Percentiles rank a stretch among this genome's conserved stretches.
These are phyloP conservation scores for Phialemonium atrogriseum DNA, from an alignment of 2,329 filamentous ascomycete genomes.

Conservation along the genomic window DNA sequence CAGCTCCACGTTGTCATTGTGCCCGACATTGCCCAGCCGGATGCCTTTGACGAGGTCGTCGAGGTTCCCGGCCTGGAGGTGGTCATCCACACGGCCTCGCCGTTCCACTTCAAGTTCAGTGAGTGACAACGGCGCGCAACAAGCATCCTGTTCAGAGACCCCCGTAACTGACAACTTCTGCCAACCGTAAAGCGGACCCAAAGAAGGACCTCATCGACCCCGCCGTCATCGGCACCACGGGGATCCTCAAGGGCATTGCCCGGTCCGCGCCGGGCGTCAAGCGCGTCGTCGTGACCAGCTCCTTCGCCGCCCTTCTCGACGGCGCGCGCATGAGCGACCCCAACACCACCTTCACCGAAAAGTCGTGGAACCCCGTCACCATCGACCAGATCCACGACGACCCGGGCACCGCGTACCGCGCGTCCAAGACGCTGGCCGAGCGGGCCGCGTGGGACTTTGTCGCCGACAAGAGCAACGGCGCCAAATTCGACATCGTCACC, in stretches of 20 bases:
- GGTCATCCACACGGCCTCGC: conserved; percentile 53
- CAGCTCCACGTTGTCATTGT: conserved; percentile 53
- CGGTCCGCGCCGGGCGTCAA: conserved; percentile 51
- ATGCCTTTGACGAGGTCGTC: conserved; percentile 63
- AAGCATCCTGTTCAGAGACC: no score
- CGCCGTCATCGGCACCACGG: conserved; percentile 52
- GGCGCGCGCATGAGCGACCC: conserved; percentile 28
- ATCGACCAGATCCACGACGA: conserved; percentile 32
- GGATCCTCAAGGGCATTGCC: conserved; percentile 64
- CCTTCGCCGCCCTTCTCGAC: conserved; percentile 44
- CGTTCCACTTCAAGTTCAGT: conserved; percentile 47
- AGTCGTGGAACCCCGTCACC: conserved; percentile 45
- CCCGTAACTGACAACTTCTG: neutral
- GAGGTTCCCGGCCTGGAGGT: conserved; percentile 41
- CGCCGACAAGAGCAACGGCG: conserved; percentile 21
- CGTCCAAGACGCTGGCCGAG: conserved; percentile 47
- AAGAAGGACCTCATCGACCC: conserved; percentile 48
- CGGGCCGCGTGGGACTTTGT: conserved; percentile 46
- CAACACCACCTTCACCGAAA: conserved; percentile 33
- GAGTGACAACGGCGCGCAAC: conserved; percentile 9
- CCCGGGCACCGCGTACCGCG: conserved; percentile 40
- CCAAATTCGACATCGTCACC: conserved; percentile 42
- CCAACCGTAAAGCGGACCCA: conserved; percentile 29
- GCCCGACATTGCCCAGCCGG: conserved; percentile 64
- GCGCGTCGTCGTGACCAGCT: conserved; percentile 57